Conservation (phyloP, 1,139 yeast genomes). For the Hansenula lynferdii region DNA sequence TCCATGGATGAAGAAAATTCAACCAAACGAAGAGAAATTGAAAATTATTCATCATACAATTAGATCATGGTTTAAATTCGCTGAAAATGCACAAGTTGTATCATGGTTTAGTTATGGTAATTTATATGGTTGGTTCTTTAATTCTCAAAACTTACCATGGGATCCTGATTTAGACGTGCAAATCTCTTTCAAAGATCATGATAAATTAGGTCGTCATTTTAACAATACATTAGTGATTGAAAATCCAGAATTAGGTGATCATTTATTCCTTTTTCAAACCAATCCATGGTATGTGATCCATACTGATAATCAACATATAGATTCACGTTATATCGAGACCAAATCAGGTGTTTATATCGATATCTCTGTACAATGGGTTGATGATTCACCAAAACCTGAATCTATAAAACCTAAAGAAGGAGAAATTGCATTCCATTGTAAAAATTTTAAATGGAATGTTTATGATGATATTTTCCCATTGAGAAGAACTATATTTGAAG, state of each 20-base stretch:
- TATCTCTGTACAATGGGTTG: slow-evolving; percentile 42
- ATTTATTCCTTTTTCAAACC: slow-evolving; percentile 36
- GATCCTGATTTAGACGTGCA: slow-evolving; percentile 65
- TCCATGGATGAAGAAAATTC: slow-evolving; percentile 41
- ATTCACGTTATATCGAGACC: slow-evolving; percentile 68
- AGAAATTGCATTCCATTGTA: slow-evolving; percentile 28
- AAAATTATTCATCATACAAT: slow-evolving; percentile 46
- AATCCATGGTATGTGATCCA: slow-evolving; percentile 25
- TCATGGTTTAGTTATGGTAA: slow-evolving; percentile 67
- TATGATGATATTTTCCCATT: slow-evolving; percentile 45
- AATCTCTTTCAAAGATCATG: slow-evolving; percentile 52
- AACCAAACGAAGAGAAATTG: slow-evolving; percentile 37
- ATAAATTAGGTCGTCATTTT: slow-evolving; percentile 41
- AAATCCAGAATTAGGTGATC: slow-evolving; percentile 48
- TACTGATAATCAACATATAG: slow-evolving; percentile 56
- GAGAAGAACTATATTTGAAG: slow-evolving; percentile 52
- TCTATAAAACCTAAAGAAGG: slow-evolving; percentile 12
- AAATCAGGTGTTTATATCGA: slow-evolving; percentile 68
- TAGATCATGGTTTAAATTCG: slow-evolving; percentile 53
- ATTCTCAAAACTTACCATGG: slow-evolving; percentile 63
- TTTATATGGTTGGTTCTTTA: slow-evolving; percentile 61
- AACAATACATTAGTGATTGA: slow-evolving; percentile 51
- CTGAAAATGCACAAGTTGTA: slow-evolving; percentile 41
- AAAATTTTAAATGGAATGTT: slow-evolving; percentile 47
- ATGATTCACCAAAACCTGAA: slow-evolving; percentile 24